Conservation (phyloP, 495 filamentous ascomycete species). For the Neurospora sp. region DNA sequence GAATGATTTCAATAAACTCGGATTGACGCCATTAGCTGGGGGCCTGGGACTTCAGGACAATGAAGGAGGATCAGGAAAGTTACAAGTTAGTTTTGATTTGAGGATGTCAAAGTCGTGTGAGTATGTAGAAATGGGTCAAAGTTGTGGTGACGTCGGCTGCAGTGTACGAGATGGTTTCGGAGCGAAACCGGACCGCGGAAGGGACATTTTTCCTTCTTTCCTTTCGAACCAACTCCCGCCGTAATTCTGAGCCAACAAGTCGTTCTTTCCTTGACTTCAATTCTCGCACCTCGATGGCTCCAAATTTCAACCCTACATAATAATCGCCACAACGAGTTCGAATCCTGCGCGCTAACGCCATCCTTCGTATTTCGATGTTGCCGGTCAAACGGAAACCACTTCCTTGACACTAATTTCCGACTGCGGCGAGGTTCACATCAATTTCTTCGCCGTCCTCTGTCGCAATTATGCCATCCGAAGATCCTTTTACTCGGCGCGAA, state of each 20-base stretch:
- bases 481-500: not conserved
- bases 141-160: not conserved
- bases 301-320: not conserved
- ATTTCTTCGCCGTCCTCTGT: not conserved
- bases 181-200: not conserved
- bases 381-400: not conserved
- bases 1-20: too few relatives aligned
- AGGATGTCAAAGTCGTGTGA: not conserved
- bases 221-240: too few relatives aligned
- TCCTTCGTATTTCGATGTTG: not conserved
- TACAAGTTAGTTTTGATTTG: not conserved
- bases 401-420: not conserved
- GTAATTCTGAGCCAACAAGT: too few relatives aligned
- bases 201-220: not conserved
- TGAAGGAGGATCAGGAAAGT: too few relatives aligned
- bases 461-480: not conserved
- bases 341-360: not conserved
- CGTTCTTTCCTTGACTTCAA: too few relatives aligned
- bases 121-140: not conserved
- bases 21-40: too few relatives aligned
- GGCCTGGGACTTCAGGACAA: too few relatives aligned
- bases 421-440: not conserved
- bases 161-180: not conserved
- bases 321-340: not conserved
- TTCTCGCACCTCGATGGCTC: too few relatives aligned